Evolutionary conservation across 2,329 filamentous ascomycete species (phyloP), one percentile per base, ranked within the genome.

Genomic region (Fusarium redolens): DNA sequence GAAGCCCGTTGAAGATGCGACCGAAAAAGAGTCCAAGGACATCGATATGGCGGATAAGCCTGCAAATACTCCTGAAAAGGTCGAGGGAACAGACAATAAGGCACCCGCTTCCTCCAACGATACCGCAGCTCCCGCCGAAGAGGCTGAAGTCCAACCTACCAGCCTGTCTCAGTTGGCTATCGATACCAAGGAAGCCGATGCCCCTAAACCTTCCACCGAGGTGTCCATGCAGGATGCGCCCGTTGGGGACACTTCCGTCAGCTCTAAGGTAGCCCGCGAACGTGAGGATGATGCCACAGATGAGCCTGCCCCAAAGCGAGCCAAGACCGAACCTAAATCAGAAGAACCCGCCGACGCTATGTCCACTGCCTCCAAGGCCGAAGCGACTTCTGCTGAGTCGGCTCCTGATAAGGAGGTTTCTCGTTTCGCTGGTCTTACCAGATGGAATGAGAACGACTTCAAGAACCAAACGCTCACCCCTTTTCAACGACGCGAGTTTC

Each of bases 281-380:
- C 91, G 95, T 18, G 94, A 97, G 65, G 91, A 94, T 8, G 94
- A 97, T 72, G 85, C 85, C 2, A 84, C 84, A 18, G 80, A 81
- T 15, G 89, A 94, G 72, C 94, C 92, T 59, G 89, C 89, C 20
- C 89, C 94, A 2, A 98, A 98, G 85, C 91, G 95, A 31, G 90
- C 93, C 41, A 96, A 92, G 82, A 92, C 93, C 0, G 92, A 93
- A 20, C 85, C 85, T 17, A 84, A 86, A 47, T 83, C 83, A 3
- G 83, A 85, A 37, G 81, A 82, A 52, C 74, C 73, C n/a, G 61
- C 56, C 11, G 60, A 67, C 13, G 47, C 62, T 30, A 50, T 62
- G 10, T 43, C 68, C 17, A 51, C 54, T 13, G 69, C 73, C 35
- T 30, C 58, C 17, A 63, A 66, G 28, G 31, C 69, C 20, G 70